Conservation (phyloP, 495 filamentous ascomycete genomes). For the Parathielavia hyrcaniae region DNA sequence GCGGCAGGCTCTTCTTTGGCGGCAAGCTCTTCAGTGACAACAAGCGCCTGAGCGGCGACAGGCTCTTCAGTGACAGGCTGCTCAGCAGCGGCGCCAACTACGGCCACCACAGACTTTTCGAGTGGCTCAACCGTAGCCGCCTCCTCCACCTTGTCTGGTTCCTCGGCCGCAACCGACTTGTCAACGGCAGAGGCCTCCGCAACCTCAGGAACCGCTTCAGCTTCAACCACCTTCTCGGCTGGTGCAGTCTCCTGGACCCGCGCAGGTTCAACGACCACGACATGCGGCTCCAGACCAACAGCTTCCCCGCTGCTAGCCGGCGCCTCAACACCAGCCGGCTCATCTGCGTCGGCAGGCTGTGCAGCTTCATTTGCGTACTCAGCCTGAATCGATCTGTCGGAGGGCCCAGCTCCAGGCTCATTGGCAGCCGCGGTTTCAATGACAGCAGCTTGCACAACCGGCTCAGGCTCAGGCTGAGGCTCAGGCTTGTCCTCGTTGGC, state of each 20-base stretch:
- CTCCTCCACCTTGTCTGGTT: too few relatives aligned
- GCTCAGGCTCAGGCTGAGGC: neutral
- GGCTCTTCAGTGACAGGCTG: too few relatives aligned
- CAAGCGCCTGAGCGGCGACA: neutral
- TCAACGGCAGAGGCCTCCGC: neutral
- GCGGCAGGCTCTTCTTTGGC: conserved; percentile 8
- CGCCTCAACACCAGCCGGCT: conserved; percentile 6
- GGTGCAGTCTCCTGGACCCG: too few relatives aligned
- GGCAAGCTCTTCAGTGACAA: conserved; percentile 7
- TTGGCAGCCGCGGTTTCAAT: conserved; percentile 12
- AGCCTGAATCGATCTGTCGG: conserved; percentile 12
- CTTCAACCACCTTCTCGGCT: neutral
- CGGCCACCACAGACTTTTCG: too few relatives aligned
- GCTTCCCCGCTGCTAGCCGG: neutral
- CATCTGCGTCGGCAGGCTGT: neutral
- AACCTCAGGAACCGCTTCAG: neutral
- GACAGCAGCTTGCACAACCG: conserved; percentile 5
- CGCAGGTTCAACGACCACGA: neutral
- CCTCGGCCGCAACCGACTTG: too few relatives aligned
- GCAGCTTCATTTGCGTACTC: conserved; percentile 11
- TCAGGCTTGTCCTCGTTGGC: conserved; percentile 4
- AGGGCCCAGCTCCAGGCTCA: conserved; percentile 9
- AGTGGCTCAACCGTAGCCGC: too few relatives aligned
- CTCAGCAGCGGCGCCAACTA: too few relatives aligned
- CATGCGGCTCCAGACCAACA: neutral